These are phyloP conservation scores for Apiospora phragmitis DNA, from an alignment of 2,329 filamentous ascomycete genomes.

Conservation along the genomic window DNA sequence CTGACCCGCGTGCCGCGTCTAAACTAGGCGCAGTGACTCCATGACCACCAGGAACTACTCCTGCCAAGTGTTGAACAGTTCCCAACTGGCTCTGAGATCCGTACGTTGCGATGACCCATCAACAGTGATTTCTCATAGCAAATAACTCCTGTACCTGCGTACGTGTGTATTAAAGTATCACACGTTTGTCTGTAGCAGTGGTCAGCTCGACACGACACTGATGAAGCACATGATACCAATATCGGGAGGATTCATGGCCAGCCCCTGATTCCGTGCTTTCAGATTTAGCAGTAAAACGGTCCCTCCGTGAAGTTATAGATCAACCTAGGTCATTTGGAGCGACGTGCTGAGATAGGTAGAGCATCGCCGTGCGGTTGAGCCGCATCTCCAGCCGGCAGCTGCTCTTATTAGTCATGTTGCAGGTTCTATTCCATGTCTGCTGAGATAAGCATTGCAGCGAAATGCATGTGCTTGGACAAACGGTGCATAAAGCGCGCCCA, in stretches of 20 bases:
- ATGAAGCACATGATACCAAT: slow-evolving; percentile 17
- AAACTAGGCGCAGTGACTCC: no score
- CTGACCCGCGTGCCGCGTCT: no score
- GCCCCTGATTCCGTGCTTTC: slow-evolving; percentile 15
- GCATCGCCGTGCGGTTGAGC: slow-evolving; percentile 23
- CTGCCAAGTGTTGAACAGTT: slow-evolving; percentile 10
- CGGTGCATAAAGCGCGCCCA: slow-evolving; percentile 15
- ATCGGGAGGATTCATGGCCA: slow-evolving; percentile 26
- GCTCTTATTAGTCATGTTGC: no score
- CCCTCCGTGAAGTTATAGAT: slow-evolving; percentile 27
- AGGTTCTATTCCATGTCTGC: no score
- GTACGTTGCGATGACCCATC: slow-evolving; percentile 28
- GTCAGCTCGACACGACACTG: slow-evolving; percentile 16
- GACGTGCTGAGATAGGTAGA: slow-evolving; percentile 32
- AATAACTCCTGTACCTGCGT: slow-evolving; percentile 26
- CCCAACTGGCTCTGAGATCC: slow-evolving; percentile 24
- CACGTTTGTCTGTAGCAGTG: slow-evolving; percentile 26
- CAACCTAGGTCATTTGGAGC: slow-evolving; percentile 32
- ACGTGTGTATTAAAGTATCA: slow-evolving; percentile 30
- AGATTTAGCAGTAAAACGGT: slow-evolving; percentile 28
- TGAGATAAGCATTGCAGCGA: no score
- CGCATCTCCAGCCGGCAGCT: background rate
- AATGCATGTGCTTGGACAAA: slow-evolving; percentile 18
- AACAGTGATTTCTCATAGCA: slow-evolving; percentile 28
- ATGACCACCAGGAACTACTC: no score